Base-by-base conservation (phyloP, 2,329 filamentous ascomycete species). In the Microdochium trichocladiopsis region DNA sequence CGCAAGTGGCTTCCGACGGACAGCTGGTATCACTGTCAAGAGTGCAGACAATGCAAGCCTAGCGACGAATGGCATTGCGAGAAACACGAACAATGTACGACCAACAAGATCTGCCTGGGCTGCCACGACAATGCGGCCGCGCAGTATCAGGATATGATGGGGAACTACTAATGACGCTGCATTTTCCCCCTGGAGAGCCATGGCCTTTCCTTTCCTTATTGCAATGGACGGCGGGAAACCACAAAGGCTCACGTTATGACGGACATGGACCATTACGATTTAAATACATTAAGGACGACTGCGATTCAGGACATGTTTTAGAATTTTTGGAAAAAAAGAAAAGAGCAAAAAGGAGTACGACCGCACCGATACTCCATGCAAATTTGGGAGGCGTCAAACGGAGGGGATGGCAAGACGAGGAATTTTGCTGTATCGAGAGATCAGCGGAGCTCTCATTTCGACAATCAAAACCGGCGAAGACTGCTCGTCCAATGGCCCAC, bases 11-110 rank as follows among this genome's bases (percentile, higher is more conserved):
- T 66, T 12, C 50, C 55, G 9, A 55, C 58, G 33, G 58, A 65
- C 24, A 52, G 55, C 41, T 64, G 61, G 60, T 56, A 65, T 14
- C 65, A 67, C 49, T 67, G 65, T 52, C 55, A 61, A 36, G 63
- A 67, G 57, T 67, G 65, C 49, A 60, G 60, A 18, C 28, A 55
- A 49, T 67, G 65, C 49, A 59, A 61, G 22, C 54, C 63, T 21
- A 64, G 55, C 49, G 53, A 33, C 16, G 64, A 67, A 47, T 67
- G 65, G 65, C 65, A 67, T 47, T 67, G 65, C 49, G 60, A 62
- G 28, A 64, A 66, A 51, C 65, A 67, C 50, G 58, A 58, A 24
- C 60, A 59, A 33, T 67, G 64, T 41, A 64, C 62, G 14, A 58
- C 60, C 18, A 60, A 64, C 45, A 58, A 60, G n/a, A 54, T 60